Evolutionary conservation across 2,329 filamentous ascomycete genomes (phyloP).

Genomic region (Penicillium nordicum): DNA sequence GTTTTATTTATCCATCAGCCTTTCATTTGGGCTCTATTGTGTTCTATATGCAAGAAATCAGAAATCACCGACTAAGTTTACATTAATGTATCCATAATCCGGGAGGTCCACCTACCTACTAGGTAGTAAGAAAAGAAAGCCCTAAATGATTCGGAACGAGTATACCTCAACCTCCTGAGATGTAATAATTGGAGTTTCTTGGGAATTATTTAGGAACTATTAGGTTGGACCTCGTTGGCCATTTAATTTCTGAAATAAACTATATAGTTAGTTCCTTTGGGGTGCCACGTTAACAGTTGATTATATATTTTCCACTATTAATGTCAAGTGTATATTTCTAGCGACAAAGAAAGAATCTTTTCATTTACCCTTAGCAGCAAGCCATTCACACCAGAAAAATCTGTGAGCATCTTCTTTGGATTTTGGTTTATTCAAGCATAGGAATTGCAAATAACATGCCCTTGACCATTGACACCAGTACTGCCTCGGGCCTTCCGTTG

Average conservation of each 20-base stretch:
- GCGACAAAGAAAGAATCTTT: too few species aligned
- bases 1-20: not conserved
- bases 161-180: not conserved
- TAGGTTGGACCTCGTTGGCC: too few species aligned
- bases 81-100: not conserved
- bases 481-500: too few species aligned
- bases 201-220: too few species aligned
- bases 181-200: not conserved
- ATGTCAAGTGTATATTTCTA: too few species aligned
- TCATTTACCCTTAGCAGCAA: too few species aligned
- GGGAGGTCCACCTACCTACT: not conserved
- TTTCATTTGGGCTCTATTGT: not conserved
- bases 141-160: not conserved
- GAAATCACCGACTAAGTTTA: not conserved
- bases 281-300: too few species aligned
- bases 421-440: not conserved
- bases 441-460: not conserved
- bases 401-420: too few species aligned
- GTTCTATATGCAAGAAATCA: not conserved
- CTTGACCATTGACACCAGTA: not conserved
- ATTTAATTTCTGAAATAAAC: too few species aligned
- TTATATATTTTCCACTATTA: too few species aligned
- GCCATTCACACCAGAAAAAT: too few species aligned
- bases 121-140: not conserved
- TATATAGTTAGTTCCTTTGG: not conserved